A percentile compares a stretch with the other conserved stretches of the same genome.
Evolutionary conservation across 2,329 filamentous ascomycete genomes (phyloP).

Genomic region (Beauveria rudraprayagi): DNA sequence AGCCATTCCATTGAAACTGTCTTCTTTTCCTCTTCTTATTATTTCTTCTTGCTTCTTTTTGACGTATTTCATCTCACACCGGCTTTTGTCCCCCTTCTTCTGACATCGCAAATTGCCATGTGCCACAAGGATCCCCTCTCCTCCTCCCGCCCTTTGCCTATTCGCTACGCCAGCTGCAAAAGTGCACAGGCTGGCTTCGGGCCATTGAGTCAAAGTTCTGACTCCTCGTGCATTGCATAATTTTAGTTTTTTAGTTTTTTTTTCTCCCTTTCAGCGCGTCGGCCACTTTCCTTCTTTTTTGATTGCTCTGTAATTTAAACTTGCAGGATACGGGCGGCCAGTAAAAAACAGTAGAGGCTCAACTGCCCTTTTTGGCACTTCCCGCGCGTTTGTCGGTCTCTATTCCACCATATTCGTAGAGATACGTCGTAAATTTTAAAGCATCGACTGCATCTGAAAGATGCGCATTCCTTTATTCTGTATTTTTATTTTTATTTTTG

Average conservation of each 20-base stretch:
- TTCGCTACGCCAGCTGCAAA: neutral
- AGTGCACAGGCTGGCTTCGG: neutral
- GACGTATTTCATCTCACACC: neutral
- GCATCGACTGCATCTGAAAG: neutral
- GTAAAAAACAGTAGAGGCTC: too few relatives aligned
- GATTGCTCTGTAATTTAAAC: neutral
- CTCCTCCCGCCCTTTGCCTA: neutral
- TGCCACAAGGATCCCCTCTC: neutral
- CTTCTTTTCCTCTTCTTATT: neutral
- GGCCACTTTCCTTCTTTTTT: neutral
- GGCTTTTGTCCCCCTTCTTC: neutral
- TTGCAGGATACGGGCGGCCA: neutral
- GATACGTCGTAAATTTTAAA: neutral
- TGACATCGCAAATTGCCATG: neutral
- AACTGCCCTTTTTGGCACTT: too few relatives aligned
- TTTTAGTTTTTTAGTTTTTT: neutral
- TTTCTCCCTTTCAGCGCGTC: neutral
- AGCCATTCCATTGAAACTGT: neutral
- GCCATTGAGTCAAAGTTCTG: neutral
- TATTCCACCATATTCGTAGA: neutral
- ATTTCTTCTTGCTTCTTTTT: neutral
- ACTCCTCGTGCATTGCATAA: neutral
- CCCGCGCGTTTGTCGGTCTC: too few relatives aligned
- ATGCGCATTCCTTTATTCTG: neutral
- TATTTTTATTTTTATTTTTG: neutral